Conservation (phyloP, 441 rosid species). For the Adansonia madagascariensis region DNA sequence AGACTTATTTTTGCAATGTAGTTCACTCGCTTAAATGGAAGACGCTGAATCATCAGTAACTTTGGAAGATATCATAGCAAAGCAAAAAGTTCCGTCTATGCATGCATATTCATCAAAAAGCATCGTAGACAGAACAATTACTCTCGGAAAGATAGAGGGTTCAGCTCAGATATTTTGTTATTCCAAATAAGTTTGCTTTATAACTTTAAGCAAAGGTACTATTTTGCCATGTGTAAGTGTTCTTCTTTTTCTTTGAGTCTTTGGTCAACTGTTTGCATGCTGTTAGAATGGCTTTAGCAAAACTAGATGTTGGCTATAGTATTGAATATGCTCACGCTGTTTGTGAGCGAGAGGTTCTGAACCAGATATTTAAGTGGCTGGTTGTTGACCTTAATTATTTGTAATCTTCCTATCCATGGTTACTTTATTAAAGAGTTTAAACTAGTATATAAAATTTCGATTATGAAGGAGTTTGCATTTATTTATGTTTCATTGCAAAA, state of each 20-base stretch:
- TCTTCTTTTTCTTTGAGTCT: constrained; percentile 20
- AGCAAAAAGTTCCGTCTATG: constrained; percentile 58
- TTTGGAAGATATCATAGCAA: constrained; percentile 50
- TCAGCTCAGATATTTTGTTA: constrained; percentile 65
- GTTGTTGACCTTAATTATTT: constrained; percentile 39
- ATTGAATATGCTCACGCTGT: constrained; percentile 87
- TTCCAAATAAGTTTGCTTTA: constrained; percentile 8
- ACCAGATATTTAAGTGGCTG: constrained; percentile 87
- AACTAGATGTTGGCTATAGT: constrained; percentile 63
- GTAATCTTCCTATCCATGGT: neutral
- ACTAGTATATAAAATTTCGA: neutral
- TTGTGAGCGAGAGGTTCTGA: constrained; percentile 74
- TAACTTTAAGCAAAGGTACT: constrained; percentile 14
- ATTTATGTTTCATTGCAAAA: neutral
- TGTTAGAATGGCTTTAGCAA: constrained; percentile 72
- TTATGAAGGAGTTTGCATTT: constrained; percentile 17
- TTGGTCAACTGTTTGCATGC: constrained; percentile 52
- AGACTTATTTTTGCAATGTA: constrained; percentile 37
- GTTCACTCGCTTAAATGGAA: constrained; percentile 58
- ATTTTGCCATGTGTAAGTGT: neutral
- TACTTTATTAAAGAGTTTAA: neutral
- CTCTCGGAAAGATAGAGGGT: constrained; percentile 78
- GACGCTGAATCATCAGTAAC: constrained; percentile 58
- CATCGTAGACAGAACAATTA: constrained; percentile 63
- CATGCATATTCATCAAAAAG: constrained; percentile 50